Evolutionary conservation across 345 rosid species (phyloP).

Genomic region (thale cress (Arabidopsis thaliana)): DNA sequence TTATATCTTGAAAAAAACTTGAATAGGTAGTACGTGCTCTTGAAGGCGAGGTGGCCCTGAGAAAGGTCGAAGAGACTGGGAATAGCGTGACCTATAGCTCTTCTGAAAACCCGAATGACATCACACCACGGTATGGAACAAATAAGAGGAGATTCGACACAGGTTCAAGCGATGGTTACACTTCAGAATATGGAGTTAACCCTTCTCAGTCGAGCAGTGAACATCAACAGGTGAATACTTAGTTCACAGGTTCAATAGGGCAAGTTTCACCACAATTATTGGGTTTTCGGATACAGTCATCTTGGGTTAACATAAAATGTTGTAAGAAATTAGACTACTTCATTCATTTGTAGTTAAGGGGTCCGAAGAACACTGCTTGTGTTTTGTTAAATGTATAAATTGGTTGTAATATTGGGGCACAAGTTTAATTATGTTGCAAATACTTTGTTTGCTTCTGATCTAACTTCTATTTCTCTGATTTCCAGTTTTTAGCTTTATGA

Average conservation of each 20-base stretch:
- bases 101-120: conserved; percentile 53
- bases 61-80: conserved; percentile 56
- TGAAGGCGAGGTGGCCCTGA: conserved; percentile 62
- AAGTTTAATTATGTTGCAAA: background rate
- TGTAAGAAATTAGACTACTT: conserved; percentile 11
- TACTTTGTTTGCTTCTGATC: background rate
- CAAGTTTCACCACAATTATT: conserved; percentile 1
- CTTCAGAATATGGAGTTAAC: conserved; percentile 65
- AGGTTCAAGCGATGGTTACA: conserved; percentile 48
- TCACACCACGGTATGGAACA: conserved; percentile 37
- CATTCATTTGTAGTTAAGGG: conserved; percentile 31
- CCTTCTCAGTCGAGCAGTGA: conserved; percentile 67
- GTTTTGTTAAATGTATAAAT: conserved; percentile 10
- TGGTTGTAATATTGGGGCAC: conserved; percentile 4
- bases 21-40: conserved; percentile 67
- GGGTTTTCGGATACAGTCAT: background rate
- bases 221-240: conserved; percentile 7
- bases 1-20: background rate
- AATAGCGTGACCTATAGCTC: conserved; percentile 46
- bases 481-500: background rate
- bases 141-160: conserved; percentile 52
- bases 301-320: background rate
- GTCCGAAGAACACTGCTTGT: conserved; percentile 26
- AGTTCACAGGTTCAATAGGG: conserved; percentile 5
- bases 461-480: background rate